phyloP scores from a whole-genome alignment of 495 filamentous ascomycete genomes.

The Cercophora scortea region DNA sequence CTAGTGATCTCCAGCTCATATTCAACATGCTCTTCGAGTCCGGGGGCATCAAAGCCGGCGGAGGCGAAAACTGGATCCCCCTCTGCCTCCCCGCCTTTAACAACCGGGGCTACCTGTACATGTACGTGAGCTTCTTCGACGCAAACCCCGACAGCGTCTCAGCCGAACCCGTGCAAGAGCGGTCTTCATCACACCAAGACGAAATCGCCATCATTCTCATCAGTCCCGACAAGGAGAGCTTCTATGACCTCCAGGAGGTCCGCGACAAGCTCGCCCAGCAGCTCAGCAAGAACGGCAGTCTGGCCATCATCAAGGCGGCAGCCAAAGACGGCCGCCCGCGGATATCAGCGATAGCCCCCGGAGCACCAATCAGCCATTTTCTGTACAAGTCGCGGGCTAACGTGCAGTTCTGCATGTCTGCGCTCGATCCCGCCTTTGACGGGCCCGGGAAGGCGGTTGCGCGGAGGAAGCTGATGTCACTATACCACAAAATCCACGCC shows the following conservation, averaged over 20 bases:
- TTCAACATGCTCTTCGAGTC: slow-evolving; percentile 99
- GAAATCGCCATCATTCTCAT: slow-evolving; percentile 89
- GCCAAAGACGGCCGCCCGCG: slow-evolving; percentile 61
- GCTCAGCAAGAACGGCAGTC: slow-evolving; percentile 66
- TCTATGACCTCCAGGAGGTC: slow-evolving; percentile 84
- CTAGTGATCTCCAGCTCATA: slow-evolving; percentile 89
- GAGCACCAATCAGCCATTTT: slow-evolving; percentile 77
- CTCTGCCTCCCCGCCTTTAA: slow-evolving; percentile 97
- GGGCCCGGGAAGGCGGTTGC: slow-evolving; percentile 41
- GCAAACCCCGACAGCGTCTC: slow-evolving; percentile 63
- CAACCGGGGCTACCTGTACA: slow-evolving; percentile 93
- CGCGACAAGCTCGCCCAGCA: slow-evolving; percentile 67
- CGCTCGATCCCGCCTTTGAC: slow-evolving; percentile 62
- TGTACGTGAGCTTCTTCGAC: slow-evolving; percentile 93
- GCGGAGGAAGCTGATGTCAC: slow-evolving; percentile 67
- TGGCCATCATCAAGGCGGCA: slow-evolving; percentile 66
- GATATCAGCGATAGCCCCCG: slow-evolving; percentile 66
- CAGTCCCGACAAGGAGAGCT: slow-evolving; percentile 83
- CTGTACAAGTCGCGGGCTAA: slow-evolving; percentile 89
- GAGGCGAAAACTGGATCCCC: slow-evolving; percentile 96
- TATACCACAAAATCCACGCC: slow-evolving; percentile 79
- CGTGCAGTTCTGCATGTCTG: slow-evolving; percentile 91
- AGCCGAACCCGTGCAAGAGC: background rate
- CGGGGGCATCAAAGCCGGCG: slow-evolving; percentile 71
- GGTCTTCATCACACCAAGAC: slow-evolving; percentile 25